These are phyloP conservation scores for Cocos nucifera DNA, from an alignment of 176 grass and related monocot species.

Conservation along the genomic window DNA sequence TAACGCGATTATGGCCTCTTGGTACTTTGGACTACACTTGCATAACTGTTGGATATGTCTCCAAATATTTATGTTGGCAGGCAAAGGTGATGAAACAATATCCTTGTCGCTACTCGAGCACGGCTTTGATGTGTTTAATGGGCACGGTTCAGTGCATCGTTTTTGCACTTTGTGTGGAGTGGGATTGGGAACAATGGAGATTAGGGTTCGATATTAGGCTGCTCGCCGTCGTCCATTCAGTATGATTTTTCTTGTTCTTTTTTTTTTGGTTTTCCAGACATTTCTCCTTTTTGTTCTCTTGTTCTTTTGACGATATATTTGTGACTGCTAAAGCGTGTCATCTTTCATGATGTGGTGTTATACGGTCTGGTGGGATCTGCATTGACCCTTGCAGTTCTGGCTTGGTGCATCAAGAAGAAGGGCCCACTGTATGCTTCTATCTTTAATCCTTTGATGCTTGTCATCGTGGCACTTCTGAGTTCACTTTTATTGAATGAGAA, in stretches of 20 bases:
- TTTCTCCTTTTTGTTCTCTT: too few species aligned
- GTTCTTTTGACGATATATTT: too few species aligned
- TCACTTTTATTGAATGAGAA: slow-evolving; percentile 66
- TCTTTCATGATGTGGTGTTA: too few species aligned
- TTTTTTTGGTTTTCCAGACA: not conserved
- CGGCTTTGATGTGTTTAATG: slow-evolving; percentile 53
- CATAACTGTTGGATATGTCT: not conserved
- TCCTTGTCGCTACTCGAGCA: slow-evolving; percentile 65
- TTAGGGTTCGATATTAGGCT: slow-evolving; percentile 43
- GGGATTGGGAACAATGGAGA: slow-evolving; percentile 31
- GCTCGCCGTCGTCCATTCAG: slow-evolving; percentile 35
- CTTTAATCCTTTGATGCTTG: slow-evolving; percentile 75
- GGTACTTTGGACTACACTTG: not conserved
- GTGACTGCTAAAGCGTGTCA: too few species aligned
- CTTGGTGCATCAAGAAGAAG: slow-evolving; percentile 72
- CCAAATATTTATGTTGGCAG: slow-evolving; percentile 14
- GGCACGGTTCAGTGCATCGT: not conserved
- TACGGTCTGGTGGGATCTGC: slow-evolving; percentile 52
- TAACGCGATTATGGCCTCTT: too few species aligned
- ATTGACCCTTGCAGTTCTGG: slow-evolving; percentile 44
- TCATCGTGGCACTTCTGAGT: slow-evolving; percentile 55
- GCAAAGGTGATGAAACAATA: slow-evolving; percentile 41
- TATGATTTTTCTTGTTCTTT: slow-evolving; percentile 6
- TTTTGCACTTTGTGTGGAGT: slow-evolving; percentile 38
- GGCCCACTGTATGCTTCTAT: slow-evolving; percentile 65